Evolutionary conservation across 1,284 basidiomycete genomes (phyloP), one percentile per base, ranked within the genome.

Genomic region (Cutaneotrichosporon sp.): DNA sequence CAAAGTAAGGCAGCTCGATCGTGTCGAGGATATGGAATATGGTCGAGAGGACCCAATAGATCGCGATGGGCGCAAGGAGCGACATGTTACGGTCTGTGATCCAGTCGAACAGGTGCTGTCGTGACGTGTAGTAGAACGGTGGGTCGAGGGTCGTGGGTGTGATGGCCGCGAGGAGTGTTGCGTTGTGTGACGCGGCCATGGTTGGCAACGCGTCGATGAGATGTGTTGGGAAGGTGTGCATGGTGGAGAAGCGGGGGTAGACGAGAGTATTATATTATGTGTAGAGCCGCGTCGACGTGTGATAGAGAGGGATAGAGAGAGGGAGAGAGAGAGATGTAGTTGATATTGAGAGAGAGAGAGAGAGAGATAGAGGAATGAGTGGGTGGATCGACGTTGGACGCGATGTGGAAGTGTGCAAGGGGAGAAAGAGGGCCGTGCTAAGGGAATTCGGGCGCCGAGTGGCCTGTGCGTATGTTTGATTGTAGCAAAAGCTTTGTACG

Each of bases 41-140:
- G 62, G 90, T 81, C 2, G 92, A 93, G 51, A 89, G 81, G 4
- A 81, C 70, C 96, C 97, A 99, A 83, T 99, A 98, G n/a, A 88
- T 86, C 64, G 90, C 64, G 65, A 97, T 75, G 2, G 96, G 95
- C 0, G 87, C 85, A 5, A 86, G 83, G 60, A 97, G 83, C 4
- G 91, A 86, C 49, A 95, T 82, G 68, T 86, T 73, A 64, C 88
- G 84, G 83, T 98, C 96, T 2, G 89, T 84, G 61, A 94, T 72
- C 58, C 83, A 82, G 10, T 86, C 80, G 61, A 93, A 75, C 13
- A 84, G 81, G 16, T 83, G 81, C 9, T 84, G 82, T 11, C 83
- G 75, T 4, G 84, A 80, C 71, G 87, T 87, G 81, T 92, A 89
- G 79, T 89, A 88, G 70, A 78, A 73, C 9, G 80, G 79, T 21